A percentile compares a stretch with the other conserved stretches of the same genome.
Conservation (phyloP, 2,329 filamentous ascomycete genomes). For the Monilinia aucupariae region DNA sequence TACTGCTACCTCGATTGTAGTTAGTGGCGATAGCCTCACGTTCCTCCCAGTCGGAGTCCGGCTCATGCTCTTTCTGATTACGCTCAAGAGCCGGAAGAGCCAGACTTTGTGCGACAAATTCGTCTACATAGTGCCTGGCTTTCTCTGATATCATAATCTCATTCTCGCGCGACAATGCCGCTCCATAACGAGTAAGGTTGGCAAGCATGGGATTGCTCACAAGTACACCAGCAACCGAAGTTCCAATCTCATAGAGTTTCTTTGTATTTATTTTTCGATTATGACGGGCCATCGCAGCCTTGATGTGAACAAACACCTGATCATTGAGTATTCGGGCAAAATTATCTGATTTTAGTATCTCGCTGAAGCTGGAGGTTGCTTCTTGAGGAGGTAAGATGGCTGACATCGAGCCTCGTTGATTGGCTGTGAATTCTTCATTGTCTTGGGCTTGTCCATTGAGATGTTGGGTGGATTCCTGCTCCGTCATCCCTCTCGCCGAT, state of each 20-base stretch:
- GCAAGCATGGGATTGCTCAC: constrained; percentile 2
- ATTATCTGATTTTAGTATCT: not conserved
- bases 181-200: not conserved
- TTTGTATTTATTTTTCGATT: not conserved
- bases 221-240: constrained; percentile 8
- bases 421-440: not conserved
- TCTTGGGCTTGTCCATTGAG: not conserved
- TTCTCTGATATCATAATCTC: constrained; percentile 13
- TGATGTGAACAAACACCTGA: constrained; percentile 13
- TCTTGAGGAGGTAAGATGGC: not conserved
- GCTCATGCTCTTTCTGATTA: not conserved
- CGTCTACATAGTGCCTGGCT: constrained; percentile 9
- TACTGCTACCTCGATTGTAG: not conserved
- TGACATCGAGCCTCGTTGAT: not conserved
- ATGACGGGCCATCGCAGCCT: constrained; percentile 10
- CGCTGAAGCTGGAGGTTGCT: not conserved
- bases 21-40: not conserved
- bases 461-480: not conserved
- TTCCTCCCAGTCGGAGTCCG: not conserved
- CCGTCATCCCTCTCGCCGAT: not conserved
- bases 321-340: constrained; percentile 1
- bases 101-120: constrained; percentile 8
- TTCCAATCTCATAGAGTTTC: constrained; percentile 14
- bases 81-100: not conserved
- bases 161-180: constrained; percentile 1